phyloP scores from a whole-genome alignment of 2,329 filamentous ascomycete species.

The Oidium heveae region DNA sequence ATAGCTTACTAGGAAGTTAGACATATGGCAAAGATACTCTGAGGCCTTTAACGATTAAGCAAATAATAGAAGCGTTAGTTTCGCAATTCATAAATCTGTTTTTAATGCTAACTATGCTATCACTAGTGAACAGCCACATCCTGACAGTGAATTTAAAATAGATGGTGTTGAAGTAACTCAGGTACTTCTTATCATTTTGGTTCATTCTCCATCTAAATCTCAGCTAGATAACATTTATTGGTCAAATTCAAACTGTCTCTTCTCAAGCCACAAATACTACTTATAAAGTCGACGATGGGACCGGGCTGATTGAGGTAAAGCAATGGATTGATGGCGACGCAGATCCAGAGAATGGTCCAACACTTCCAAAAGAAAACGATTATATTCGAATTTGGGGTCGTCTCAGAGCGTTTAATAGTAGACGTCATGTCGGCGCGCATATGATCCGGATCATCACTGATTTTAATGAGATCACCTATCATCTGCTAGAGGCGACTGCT shows the following conservation, averaged over 20 bases:
- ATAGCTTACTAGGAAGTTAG: neutral
- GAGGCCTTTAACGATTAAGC: slow-evolving; percentile 85
- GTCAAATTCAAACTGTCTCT: slow-evolving; percentile 69
- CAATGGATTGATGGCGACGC: slow-evolving; percentile 38
- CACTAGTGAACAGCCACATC: slow-evolving; percentile 36
- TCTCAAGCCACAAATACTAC: slow-evolving; percentile 78
- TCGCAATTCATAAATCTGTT: neutral
- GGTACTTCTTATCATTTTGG: slow-evolving; percentile 12
- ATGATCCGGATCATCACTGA: slow-evolving; percentile 58
- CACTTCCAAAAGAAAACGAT: slow-evolving; percentile 37
- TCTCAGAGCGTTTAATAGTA: slow-evolving; percentile 62
- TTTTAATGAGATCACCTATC: slow-evolving; percentile 82
- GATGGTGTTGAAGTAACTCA: slow-evolving; percentile 48
- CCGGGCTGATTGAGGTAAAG: slow-evolving; percentile 74
- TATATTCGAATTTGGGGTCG: slow-evolving; percentile 74
- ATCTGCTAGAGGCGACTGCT: slow-evolving; percentile 70
- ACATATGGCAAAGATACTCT: slow-evolving; percentile 57
- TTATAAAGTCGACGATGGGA: slow-evolving; percentile 87
- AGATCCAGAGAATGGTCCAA: slow-evolving; percentile 18
- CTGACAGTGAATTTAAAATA: slow-evolving; percentile 51
- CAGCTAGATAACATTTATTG: slow-evolving; percentile 54
- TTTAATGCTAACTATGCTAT: slow-evolving; percentile 2
- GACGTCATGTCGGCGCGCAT: slow-evolving; percentile 57
- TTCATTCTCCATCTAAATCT: slow-evolving; percentile 1
- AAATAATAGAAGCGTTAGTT: slow-evolving; percentile 47